Conservation (phyloP, 768 basidiomycete species). For the Lentinus brumalis region DNA sequence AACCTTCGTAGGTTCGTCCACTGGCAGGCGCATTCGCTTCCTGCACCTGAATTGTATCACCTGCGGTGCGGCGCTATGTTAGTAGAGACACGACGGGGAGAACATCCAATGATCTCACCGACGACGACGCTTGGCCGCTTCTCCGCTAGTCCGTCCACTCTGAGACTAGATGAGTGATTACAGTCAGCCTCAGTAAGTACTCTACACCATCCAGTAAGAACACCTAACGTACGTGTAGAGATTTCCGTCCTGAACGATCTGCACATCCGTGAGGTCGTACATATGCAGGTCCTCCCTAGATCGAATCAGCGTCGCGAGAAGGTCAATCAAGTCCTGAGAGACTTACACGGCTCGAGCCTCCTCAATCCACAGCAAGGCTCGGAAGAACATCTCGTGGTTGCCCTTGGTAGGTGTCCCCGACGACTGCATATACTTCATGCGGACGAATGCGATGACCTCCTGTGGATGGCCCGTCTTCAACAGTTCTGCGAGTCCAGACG, state of each 20-base stretch:
- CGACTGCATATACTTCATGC: not conserved
- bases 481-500: constrained; percentile 9
- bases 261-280: constrained; percentile 42
- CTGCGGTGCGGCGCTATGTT: constrained; percentile 27
- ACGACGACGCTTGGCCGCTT: constrained; percentile 60
- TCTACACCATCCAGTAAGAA: not conserved
- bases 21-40: not conserved
- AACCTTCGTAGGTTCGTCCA: constrained; percentile 38
- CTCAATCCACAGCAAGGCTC: constrained; percentile 57
- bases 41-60: constrained; percentile 35
- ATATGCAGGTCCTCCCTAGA: constrained; percentile 32
- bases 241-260: constrained; percentile 38
- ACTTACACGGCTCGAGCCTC: constrained; percentile 36
- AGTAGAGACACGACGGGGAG: not conserved
- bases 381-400: constrained; percentile 36
- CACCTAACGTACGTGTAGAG: constrained; percentile 44
- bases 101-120: constrained; percentile 36
- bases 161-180: constrained; percentile 36
- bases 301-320: not conserved
- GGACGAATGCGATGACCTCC: constrained; percentile 36
- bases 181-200: not conserved
- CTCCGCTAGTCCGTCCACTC: constrained; percentile 58
- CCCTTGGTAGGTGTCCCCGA: not conserved
- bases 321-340: constrained; percentile 2
- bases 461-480: constrained; percentile 25